A percentile compares a stretch with the other conserved stretches of the same genome.
phyloP scores from a whole-genome alignment of 495 filamentous ascomycete genomes.

The Xylaria longipes region DNA sequence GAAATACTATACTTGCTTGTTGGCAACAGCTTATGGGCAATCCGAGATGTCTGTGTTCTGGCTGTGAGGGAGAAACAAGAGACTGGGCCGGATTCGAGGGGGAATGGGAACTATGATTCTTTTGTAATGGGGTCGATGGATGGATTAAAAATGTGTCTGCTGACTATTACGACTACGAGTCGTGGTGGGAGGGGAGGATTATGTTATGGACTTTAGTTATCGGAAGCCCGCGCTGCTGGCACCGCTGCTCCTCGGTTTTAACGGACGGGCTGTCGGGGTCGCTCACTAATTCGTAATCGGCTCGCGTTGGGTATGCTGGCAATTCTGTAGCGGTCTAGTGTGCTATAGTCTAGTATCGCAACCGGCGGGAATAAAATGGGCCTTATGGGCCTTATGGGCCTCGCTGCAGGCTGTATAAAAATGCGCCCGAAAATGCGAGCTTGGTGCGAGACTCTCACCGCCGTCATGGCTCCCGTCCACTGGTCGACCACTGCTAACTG shows the following conservation, averaged over 20 bases:
- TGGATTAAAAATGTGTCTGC: slow-evolving; percentile 27
- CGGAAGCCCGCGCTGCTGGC: slow-evolving; percentile 11
- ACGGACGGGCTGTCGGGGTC: slow-evolving; percentile 18
- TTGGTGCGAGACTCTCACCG: slow-evolving; percentile 24
- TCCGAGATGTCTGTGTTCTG: slow-evolving; percentile 6
- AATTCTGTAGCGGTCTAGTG: slow-evolving; percentile 8
- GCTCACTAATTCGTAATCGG: slow-evolving; percentile 23
- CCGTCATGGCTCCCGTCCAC: slow-evolving; percentile 6
- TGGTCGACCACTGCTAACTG: slow-evolving; percentile 22
- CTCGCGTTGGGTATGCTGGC: slow-evolving; percentile 10
- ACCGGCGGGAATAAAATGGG: slow-evolving; percentile 9
- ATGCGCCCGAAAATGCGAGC: slow-evolving; percentile 22
- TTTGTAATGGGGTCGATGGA: slow-evolving; percentile 37
- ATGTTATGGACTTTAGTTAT: slow-evolving; percentile 12
- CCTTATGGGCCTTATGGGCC: slow-evolving; percentile 10
- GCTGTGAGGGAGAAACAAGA: slow-evolving; percentile 11
- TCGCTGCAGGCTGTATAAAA: slow-evolving; percentile 23
- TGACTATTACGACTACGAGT: slow-evolving; percentile 19
- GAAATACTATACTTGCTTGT: slow-evolving; percentile 1
- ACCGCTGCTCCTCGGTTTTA: slow-evolving; percentile 16
- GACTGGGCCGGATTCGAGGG: slow-evolving; percentile 5
- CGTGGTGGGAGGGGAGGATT: not conserved
- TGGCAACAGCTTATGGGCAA: not conserved
- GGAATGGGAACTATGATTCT: slow-evolving; percentile 33
- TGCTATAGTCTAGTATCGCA: not conserved